Conservation (phyloP, 228 moss, liverwort and hornwort genomes). For the Sphagnum fallax region DNA sequence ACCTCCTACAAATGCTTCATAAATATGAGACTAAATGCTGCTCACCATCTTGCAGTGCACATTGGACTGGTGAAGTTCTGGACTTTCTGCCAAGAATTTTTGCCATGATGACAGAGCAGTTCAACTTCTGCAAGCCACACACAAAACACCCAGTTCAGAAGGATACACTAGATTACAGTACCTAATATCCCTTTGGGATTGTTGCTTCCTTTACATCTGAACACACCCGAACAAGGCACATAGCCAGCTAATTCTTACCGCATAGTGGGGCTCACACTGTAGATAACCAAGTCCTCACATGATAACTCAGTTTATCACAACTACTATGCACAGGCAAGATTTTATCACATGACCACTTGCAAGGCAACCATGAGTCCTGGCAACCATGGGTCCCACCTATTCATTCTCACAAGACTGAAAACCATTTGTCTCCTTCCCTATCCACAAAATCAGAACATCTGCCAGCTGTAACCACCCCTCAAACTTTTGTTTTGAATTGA, state of each 20-base stretch:
- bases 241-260: background rate
- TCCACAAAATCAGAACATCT: too few species aligned
- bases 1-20: background rate
- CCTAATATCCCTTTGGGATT: background rate
- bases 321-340: too few species aligned
- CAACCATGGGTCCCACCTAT: too few species aligned
- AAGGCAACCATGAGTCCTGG: too few species aligned
- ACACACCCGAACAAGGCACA: background rate
- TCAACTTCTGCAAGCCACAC: background rate
- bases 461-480: too few species aligned
- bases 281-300: background rate
- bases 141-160: background rate
- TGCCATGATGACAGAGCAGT: background rate
- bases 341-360: too few species aligned
- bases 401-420: too few species aligned
- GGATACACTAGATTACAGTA: too few species aligned
- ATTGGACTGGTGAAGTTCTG: background rate
- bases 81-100: background rate
- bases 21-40: background rate
- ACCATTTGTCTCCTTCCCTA: too few species aligned
- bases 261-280: background rate
- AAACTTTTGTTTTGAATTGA: background rate
- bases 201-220: background rate
- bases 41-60: background rate
- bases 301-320: too few species aligned